Evolutionary conservation across 2,329 filamentous ascomycete species (phyloP).

Genomic region (Chrysosporium keratinophilum): DNA sequence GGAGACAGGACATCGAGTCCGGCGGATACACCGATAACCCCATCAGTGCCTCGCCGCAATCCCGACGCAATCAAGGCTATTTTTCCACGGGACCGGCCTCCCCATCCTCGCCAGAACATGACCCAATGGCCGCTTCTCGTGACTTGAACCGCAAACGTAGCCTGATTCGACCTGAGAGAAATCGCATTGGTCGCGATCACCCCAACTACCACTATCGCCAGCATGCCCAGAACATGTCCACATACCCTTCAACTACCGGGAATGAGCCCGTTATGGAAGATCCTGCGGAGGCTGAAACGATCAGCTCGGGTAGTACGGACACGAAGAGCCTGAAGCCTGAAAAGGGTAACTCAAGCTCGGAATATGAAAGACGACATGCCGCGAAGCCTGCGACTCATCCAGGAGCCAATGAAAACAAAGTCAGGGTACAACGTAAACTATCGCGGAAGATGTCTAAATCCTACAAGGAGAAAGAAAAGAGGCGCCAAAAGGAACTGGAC

Average conservation of each 20-base stretch:
- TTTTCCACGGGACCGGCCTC: slow-evolving; percentile 32
- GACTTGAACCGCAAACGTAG: slow-evolving; percentile 67
- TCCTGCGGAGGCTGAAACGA: slow-evolving; percentile 39
- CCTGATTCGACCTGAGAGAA: slow-evolving; percentile 78
- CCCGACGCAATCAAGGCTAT: slow-evolving; percentile 24
- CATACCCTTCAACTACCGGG: slow-evolving; percentile 81
- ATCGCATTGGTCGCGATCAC: slow-evolving; percentile 72
- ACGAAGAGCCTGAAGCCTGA: slow-evolving; percentile 32
- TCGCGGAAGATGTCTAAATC: slow-evolving; percentile 52
- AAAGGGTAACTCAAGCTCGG: slow-evolving; percentile 6
- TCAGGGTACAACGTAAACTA: slow-evolving; percentile 48
- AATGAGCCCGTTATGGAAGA: slow-evolving; percentile 81
- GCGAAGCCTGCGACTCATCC: neutral
- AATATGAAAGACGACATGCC: neutral
- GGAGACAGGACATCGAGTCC: slow-evolving; percentile 61
- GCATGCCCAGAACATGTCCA: slow-evolving; percentile 86
- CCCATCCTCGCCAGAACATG: slow-evolving; percentile 41
- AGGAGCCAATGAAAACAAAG: slow-evolving; percentile 16
- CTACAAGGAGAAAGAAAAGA: slow-evolving; percentile 46
- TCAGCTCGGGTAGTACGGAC: slow-evolving; percentile 55
- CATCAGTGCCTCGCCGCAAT: slow-evolving; percentile 27
- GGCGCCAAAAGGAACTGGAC: slow-evolving; percentile 50
- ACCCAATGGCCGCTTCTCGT: slow-evolving; percentile 42
- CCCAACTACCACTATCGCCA: slow-evolving; percentile 94
- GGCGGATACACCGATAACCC: slow-evolving; percentile 38